Conservation (phyloP, 1,139 yeast species). For the Yarrowia galli region DNA sequence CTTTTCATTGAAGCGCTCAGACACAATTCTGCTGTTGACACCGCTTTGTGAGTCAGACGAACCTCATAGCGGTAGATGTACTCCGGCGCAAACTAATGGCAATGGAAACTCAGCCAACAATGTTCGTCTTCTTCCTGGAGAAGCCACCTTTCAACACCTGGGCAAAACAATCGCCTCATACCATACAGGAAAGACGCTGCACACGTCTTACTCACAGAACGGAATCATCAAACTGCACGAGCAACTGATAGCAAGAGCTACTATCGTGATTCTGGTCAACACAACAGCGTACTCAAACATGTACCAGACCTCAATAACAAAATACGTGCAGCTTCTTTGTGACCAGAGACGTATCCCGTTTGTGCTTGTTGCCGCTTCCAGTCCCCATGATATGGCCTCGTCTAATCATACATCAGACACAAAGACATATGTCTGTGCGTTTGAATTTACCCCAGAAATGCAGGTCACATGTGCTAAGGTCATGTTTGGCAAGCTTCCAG, state of each 20-base stretch:
- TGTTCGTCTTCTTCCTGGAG: constrained; percentile 19
- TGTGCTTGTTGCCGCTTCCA: constrained; percentile 66
- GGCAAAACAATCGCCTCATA: constrained; percentile 18
- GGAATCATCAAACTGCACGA: constrained; percentile 69
- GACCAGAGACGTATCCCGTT: constrained; percentile 63
- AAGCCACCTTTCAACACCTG: constrained; percentile 13
- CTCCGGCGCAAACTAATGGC: neutral
- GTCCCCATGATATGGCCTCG: constrained; percentile 69
- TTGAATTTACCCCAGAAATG: constrained; percentile 65
- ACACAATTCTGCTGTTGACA: constrained; percentile 8
- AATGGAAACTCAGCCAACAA: neutral
- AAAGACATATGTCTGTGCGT: constrained; percentile 67
- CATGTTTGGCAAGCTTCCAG: constrained; percentile 61
- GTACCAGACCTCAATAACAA: constrained; percentile 71
- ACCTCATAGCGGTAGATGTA: neutral
- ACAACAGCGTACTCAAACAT: constrained; percentile 70
- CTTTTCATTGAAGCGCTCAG: neutral
- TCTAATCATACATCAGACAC: constrained; percentile 54
- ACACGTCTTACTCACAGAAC: constrained; percentile 70
- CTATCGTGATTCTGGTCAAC: constrained; percentile 64
- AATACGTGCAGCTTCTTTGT: constrained; percentile 64
- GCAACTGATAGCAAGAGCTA: constrained; percentile 61
- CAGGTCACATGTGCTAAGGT: constrained; percentile 60
- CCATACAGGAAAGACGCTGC: constrained; percentile 58
- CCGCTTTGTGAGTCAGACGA: constrained; percentile 15